Base-by-base conservation (phyloP, 192 early-diverging fungal species). In the Podochytrium sp. region DNA sequence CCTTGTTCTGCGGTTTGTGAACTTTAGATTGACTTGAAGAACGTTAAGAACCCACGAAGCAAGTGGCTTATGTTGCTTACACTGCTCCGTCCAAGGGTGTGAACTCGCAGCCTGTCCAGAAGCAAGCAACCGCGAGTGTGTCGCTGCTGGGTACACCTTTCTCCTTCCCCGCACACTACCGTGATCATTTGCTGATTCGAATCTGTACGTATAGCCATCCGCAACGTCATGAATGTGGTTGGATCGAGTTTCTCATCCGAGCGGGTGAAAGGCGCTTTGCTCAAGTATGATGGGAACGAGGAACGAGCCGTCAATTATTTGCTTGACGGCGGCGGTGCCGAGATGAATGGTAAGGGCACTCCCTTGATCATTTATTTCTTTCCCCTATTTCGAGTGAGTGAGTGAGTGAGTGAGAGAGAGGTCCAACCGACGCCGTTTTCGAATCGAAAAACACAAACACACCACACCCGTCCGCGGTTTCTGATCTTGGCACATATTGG, bases 261-360 rank as follows among this genome's bases (percentile, higher is more conserved):
- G 7, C 3, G 25, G 2, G 57, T 71, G 7, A 37, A 32, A 29
- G 10, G 39, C 4, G 56, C 69, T 1, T 32, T 71, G 30, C 2
- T 59, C 6, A 59, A 57, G 41, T 59, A 41, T 41, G 57, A 38
- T n/a, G 69, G 69, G 14, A 71, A 32, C 30, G 56, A 59, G 25
- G 69, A 71, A 30, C 53, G 69, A 4, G 69, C 69, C 23, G 34
- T 71, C 32, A 76, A 76, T 41, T 43, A 65, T 62, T 40, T 74
- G 27, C 42, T 73, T 39, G 65, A 53, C 33, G 43, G 63, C 20
- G 41, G 30, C 14, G 38, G 47, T 43, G 38, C 38, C 10, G 56
- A 47, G 14, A 49, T 52, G 37, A 35, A 76, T 76, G 73, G 38
- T 34, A 40, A 70, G 12, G 32, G 30, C 52, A 5, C 33, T 47